Percentiles rank a stretch among this genome's conserved stretches.
phyloP scores from a whole-genome alignment of 2,329 filamentous ascomycete genomes.

The Tolypocladium ovalisporum region DNA sequence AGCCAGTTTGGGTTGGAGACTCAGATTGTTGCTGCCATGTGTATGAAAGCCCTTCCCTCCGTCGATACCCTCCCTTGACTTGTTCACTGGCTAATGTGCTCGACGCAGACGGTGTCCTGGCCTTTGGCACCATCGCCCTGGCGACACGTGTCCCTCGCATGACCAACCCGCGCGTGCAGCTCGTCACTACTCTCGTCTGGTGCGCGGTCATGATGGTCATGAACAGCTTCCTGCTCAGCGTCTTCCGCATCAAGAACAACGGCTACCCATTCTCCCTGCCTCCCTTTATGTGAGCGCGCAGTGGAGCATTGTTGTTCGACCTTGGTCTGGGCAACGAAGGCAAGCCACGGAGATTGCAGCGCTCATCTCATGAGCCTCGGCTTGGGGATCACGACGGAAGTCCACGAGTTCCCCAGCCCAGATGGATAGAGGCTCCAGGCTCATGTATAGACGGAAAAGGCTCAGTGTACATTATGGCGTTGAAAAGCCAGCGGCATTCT shows the following conservation, averaged over 20 bases:
- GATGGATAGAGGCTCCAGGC: background rate
- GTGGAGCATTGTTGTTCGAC: background rate
- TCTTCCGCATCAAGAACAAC: conserved; percentile 90
- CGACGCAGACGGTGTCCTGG: conserved; percentile 54
- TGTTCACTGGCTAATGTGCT: conserved; percentile 10
- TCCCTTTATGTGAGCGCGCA: conserved; percentile 55
- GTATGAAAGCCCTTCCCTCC: conserved; percentile 45
- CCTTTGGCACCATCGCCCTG: conserved; percentile 85
- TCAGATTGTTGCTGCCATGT: conserved; percentile 86
- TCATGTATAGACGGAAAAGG: background rate
- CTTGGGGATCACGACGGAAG: background rate
- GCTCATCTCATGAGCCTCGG: background rate
- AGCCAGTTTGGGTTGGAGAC: conserved; percentile 92
- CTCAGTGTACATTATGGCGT: conserved; percentile 1
- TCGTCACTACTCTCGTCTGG: conserved; percentile 74
- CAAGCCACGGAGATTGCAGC: background rate
- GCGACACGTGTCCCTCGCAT: conserved; percentile 90
- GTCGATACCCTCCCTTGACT: background rate
- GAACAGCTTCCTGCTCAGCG: conserved; percentile 89
- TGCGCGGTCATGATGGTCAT: conserved; percentile 63
- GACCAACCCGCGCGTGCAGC: conserved; percentile 63
- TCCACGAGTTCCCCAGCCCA: background rate
- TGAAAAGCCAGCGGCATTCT: background rate
- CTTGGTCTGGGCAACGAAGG: background rate
- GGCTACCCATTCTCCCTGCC: conserved; percentile 92